Base-by-base conservation (phyloP, 768 basidiomycete genomes). In the Boletus subparvulus region DNA sequence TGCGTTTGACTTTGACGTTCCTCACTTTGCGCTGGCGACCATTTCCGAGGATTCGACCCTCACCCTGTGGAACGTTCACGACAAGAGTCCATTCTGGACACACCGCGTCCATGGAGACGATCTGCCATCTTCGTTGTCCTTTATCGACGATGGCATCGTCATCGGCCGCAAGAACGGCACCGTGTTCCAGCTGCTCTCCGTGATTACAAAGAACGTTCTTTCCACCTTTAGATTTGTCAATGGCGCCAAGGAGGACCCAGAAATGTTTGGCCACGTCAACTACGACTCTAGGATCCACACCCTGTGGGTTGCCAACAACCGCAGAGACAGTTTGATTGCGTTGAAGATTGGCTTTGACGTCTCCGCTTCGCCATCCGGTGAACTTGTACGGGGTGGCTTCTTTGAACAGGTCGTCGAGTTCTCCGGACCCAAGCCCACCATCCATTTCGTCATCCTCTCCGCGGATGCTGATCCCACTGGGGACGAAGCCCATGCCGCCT, bases 371-470 rank as follows among this genome's bases (percentile, higher is more conserved):
- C 71, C 80, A 16, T 78, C 78, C 26, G 81, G 83, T 17, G 87
- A 89, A 54, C 86, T 91, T 49, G 73, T 77, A 16, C 78, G 82
- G 42, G 78, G 83, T 52, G 83, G 83, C 35, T 86, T 83, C 65
- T 85, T 91, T 39, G 92, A 93, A 54, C 91, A 93, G 70, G 81
- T 90, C 45, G 82, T 87, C 59, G 92, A 94, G 74, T 94, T 94
- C 69, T 77, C 77, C 36, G 90, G 90, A 35, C 88, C 89, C 30
- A 92, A 92, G 69, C 81, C 91, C 11, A 91, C 91, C 3, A 92
- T 94, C 54, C 89, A 93, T 69, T 92, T 94, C 68, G 90, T 93
- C 63, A 91, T 94, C 52, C 80, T 94, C 42, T 90, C 89, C 3
- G 88, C 86, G 3, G 90, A 93, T 63, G 85, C 88, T 5, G 91